Evolutionary conservation across 768 basidiomycete genomes (phyloP), one percentile per base, ranked within the genome.

Genomic region (Suillus subalutaceus): DNA sequence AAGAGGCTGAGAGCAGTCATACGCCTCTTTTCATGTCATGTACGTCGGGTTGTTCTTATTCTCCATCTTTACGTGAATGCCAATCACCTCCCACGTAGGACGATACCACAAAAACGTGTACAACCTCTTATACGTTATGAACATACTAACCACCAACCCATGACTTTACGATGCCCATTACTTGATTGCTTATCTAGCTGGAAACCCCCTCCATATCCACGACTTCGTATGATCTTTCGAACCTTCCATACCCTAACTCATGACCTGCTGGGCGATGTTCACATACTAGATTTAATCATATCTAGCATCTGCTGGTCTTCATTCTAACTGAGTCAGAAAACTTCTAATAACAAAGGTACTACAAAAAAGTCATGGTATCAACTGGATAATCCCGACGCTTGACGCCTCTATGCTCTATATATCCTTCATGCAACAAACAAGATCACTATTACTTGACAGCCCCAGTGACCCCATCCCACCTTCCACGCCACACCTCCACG

Each of bases 401-500:
- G 38, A 16, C 7, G 15, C 8, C 16, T 16, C 15, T 60, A 10
- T 10, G 6, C 9, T 41, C 6, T 40, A 23, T 23, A 15, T 26
- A 20, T 59, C 23, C 10, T 41, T n/a, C 59, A 60, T 43, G 20
- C 41, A 43, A 10, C 26, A 12, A 26, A 43, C 35, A 13, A 16
- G 53, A n/a, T 56, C 20, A n/a, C 16, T 12, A 30, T 60, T 20
- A 43, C 30, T 60, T 60, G 41, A 13, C 10, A 20, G 26, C 41
- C 40, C 59, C 30, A 13, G 59, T 60, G 41, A 60, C 41, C 10
- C 59, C 59, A 43, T 60, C 59, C 59, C 59, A 60, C 30, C 26
- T 43, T 43, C 73, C 72, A 30, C 18, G 89, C 91, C 91, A 95
- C 53, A 96, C 82, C 78, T 96, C 92, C 32, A 95, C 82, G 5